A percentile compares a stretch with the other conserved stretches of the same genome.
Evolutionary conservation across 2,329 filamentous ascomycete species (phyloP).

Genomic region (Tolypocladium guangdongense): DNA sequence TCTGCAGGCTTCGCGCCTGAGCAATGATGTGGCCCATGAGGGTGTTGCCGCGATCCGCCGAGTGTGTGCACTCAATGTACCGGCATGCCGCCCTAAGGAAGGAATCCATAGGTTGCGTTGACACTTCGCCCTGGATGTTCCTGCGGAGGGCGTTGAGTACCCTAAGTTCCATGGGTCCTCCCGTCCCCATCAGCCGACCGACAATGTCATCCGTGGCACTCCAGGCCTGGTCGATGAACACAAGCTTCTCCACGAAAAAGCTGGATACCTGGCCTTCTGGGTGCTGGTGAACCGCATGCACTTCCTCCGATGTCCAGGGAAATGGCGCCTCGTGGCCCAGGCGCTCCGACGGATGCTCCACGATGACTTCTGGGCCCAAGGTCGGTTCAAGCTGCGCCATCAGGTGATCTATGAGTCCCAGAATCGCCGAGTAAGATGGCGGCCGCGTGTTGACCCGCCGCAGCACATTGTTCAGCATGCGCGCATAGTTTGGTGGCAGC

Average conservation of each 20-base stretch:
- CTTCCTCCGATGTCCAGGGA: slow-evolving; percentile 35
- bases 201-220: slow-evolving; percentile 45
- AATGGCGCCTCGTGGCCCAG: slow-evolving; percentile 24
- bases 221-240: slow-evolving; percentile 49
- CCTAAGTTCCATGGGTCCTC: slow-evolving; percentile 36
- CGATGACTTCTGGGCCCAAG: slow-evolving; percentile 22
- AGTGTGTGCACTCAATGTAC: slow-evolving; percentile 37
- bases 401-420: slow-evolving; percentile 36
- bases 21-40: slow-evolving; percentile 32
- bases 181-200: slow-evolving; percentile 40
- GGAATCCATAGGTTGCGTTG: slow-evolving; percentile 34
- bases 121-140: slow-evolving; percentile 37
- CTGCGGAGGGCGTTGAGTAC: slow-evolving; percentile 43
- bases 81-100: slow-evolving; percentile 46
- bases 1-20: slow-evolving; percentile 33
- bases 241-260: slow-evolving; percentile 55
- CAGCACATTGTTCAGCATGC: slow-evolving; percentile 40
- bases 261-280: slow-evolving; percentile 23
- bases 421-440: slow-evolving; percentile 42
- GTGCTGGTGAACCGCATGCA: slow-evolving; percentile 32
- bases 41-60: slow-evolving; percentile 19
- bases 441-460: slow-evolving; percentile 38
- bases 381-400: slow-evolving; percentile 30
- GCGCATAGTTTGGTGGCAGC: slow-evolving; percentile 42
- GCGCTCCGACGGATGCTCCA: slow-evolving; percentile 28